phyloP scores from a whole-genome alignment of 179 eudicot genomes.

The Silene vulgaris region DNA sequence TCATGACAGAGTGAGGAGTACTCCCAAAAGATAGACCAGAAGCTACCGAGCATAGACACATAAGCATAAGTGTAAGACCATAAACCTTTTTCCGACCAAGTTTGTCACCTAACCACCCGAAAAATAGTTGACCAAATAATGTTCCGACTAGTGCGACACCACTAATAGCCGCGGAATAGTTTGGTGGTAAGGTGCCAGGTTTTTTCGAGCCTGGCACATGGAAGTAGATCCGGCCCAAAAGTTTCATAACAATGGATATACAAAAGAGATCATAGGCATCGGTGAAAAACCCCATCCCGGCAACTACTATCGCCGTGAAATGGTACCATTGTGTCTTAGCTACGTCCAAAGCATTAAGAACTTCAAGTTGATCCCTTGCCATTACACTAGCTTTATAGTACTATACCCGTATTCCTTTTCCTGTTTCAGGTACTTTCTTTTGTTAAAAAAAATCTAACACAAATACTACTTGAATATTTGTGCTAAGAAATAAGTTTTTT shows the following conservation, averaged over 20 bases:
- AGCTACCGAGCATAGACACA: conserved; percentile 49
- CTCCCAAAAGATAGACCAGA: conserved; percentile 57
- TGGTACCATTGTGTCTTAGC: conserved; percentile 74
- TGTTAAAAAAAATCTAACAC: neutral
- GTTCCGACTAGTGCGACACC: conserved; percentile 66
- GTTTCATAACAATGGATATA: conserved; percentile 52
- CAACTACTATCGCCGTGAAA: conserved; percentile 58
- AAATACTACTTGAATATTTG: no score
- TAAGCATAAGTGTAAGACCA: conserved; percentile 56
- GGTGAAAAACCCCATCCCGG: conserved; percentile 73
- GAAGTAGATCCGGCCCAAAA: conserved; percentile 55
- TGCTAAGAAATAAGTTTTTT: no score
- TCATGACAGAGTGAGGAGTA: conserved; percentile 44
- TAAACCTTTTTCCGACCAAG: conserved; percentile 58
- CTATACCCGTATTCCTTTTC: neutral
- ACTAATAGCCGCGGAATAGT: conserved; percentile 49
- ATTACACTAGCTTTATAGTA: conserved; percentile 15
- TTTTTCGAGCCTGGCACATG: conserved; percentile 39
- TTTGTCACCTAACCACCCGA: conserved; percentile 80
- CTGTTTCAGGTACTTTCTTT: neutral
- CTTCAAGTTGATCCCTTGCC: conserved; percentile 47
- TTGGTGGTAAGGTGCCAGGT: conserved; percentile 64
- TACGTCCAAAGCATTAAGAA: conserved; percentile 50
- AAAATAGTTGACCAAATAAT: conserved; percentile 54
- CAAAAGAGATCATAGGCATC: conserved; percentile 64